Percentiles rank a stretch among this genome's conserved stretches.
phyloP scores from a whole-genome alignment of 306 rosid genomes.

The Morella rubra region DNA sequence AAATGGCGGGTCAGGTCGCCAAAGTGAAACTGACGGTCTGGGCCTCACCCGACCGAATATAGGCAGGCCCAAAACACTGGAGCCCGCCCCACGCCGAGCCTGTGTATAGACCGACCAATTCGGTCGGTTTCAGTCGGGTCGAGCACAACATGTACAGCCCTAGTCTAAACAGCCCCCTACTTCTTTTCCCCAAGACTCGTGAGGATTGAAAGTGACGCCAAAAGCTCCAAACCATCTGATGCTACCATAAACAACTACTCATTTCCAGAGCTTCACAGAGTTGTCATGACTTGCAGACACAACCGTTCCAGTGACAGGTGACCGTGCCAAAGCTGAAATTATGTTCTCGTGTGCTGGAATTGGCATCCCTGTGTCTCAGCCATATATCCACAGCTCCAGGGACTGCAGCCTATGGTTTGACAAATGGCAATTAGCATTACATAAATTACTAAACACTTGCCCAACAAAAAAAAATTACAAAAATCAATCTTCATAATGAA shows the following conservation, averaged over 20 bases:
- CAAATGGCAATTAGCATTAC: background rate
- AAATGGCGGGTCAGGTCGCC: no score
- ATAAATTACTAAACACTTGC: background rate
- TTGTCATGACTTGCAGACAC: slow-evolving; percentile 56
- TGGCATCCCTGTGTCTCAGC: slow-evolving; percentile 51
- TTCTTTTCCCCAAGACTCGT: slow-evolving; percentile 22
- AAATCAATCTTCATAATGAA: background rate
- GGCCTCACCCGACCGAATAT: no score
- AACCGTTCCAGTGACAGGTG: slow-evolving; percentile 51
- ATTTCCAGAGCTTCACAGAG: slow-evolving; percentile 51
- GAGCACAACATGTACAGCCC: no score
- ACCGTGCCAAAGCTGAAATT: slow-evolving; percentile 47
- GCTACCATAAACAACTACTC: background rate
- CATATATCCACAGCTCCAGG: slow-evolving; percentile 51
- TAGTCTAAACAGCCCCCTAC: background rate
- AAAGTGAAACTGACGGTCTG: no score
- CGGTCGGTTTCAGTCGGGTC: no score
- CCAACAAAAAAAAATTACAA: background rate
- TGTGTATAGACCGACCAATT: no score
- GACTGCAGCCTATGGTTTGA: slow-evolving; percentile 30
- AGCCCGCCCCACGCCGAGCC: no score
- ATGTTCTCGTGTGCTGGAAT: slow-evolving; percentile 41
- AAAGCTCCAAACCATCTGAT: slow-evolving; percentile 20
- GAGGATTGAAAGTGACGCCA: slow-evolving; percentile 15
- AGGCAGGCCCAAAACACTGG: no score